A percentile compares a stretch with the other conserved stretches of the same genome.
phyloP scores from a whole-genome alignment of 306 rosid species.

The Acacia confusa region DNA sequence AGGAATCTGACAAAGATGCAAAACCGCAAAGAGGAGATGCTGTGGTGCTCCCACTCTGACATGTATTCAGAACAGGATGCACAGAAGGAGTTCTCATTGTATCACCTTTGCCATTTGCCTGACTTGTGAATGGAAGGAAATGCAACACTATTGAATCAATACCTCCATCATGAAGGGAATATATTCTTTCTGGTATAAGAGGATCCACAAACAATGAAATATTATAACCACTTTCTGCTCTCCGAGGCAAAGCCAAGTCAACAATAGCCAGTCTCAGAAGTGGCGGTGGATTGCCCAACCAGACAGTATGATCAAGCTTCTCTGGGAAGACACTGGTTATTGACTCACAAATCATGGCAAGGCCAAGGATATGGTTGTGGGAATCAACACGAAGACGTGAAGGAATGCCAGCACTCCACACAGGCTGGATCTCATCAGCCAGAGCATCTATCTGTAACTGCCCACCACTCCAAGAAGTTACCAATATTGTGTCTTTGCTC shows the following conservation, averaged over 20 bases:
- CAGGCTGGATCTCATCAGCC: conserved; percentile 96
- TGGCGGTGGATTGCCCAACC: conserved; percentile 87
- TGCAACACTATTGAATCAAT: conserved; percentile 93
- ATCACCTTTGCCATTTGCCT: conserved; percentile 68
- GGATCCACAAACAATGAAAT: conserved; percentile 72
- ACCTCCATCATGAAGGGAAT: conserved; percentile 86
- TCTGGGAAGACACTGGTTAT: conserved; percentile 34
- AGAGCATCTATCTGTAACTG: conserved; percentile 90
- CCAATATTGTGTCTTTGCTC: conserved; percentile 80
- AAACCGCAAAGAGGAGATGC: conserved; percentile 72
- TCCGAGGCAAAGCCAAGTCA: conserved; percentile 83
- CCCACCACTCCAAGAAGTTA: conserved; percentile 98
- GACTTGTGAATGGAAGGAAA: conserved; percentile 95
- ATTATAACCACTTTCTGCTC: conserved; percentile 52
- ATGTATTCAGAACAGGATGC: conserved; percentile 82
- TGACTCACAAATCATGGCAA: conserved; percentile 96
- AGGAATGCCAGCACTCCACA: conserved; percentile 75
- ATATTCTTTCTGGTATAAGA: conserved; percentile 83
- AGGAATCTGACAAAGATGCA: conserved; percentile 87
- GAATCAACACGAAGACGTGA: conserved; percentile 83
- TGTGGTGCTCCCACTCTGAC: conserved; percentile 68
- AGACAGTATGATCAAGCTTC: conserved; percentile 69
- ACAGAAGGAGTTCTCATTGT: conserved; percentile 86
- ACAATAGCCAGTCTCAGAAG: conserved; percentile 83
- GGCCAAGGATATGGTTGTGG: conserved; percentile 64